Base-by-base conservation (phyloP, 73 alveolate species). In the Paramecium biaurelia region DNA sequence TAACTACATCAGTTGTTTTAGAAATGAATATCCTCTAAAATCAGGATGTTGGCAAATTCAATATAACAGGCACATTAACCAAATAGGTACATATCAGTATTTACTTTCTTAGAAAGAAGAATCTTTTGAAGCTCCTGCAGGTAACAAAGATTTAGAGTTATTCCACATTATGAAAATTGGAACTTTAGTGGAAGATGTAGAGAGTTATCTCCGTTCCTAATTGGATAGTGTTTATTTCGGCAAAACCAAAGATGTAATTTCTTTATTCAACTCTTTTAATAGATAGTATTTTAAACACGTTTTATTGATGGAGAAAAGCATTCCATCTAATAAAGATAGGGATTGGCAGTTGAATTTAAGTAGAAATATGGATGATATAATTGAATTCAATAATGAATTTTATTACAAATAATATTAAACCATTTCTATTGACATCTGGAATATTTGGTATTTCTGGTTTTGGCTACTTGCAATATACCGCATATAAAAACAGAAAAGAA, bases 1-100 rank as follows among this genome's bases (percentile, higher is more conserved):
- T 76, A 11, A 89, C 94, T 23, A 70, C 92, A 7, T 89, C 94
- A 24, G 94, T 89, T 28, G 87, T 89, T 43, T 70, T 89, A 18
- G 94, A 89, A 70, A 89, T 89, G 94, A 82, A 89, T 37, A 43
- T 89, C 21, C 1, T 6, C 9, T 38, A 49, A 26, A 59, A 63
- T 11, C 45, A 47, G 12, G 84, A 63, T 63, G 92, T 82, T 41
- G 94, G 92, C n/a, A 43, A 37, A 70, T 76, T 89, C 26, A 70
- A 89, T 89, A 70, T 89, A 8, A 49, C 94, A 89, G 94, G 94
- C 70, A 43, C 94, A 12, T 70, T 89, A 23, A 70, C 90, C 30
- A 89, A 89, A 89, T 70, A 76, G 7, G 93, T 86, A 86, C 2
- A 18, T 34, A n/a, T 18, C 11, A 34, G 0, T 0, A 23, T 57